Evolutionary conservation across 2,329 filamentous ascomycete genomes (phyloP).

Genomic region (Hirsutella rhossiliensis): DNA sequence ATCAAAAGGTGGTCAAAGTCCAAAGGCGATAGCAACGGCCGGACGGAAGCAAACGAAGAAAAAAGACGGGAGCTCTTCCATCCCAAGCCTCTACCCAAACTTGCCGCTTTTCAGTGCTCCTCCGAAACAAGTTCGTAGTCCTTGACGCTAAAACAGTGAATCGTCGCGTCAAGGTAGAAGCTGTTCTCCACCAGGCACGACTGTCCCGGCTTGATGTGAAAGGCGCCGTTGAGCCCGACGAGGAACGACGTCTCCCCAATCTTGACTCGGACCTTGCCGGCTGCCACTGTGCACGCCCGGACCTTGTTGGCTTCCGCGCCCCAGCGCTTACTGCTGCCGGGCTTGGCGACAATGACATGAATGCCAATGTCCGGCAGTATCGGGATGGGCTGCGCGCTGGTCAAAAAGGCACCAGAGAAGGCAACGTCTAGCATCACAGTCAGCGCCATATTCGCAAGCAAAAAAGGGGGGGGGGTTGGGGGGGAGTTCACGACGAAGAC

Average conservation of each 20-base stretch:
- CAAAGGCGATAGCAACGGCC: no score
- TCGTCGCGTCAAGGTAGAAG: constrained; percentile 29
- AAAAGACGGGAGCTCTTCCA: no score
- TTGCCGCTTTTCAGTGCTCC: no score
- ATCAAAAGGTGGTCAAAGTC: no score
- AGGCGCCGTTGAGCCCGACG: constrained; percentile 31
- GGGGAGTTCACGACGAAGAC: constrained; percentile 6
- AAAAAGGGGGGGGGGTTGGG: no score
- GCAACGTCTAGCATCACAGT: constrained; percentile 22
- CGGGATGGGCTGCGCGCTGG: constrained; percentile 20
- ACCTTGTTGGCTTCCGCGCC: constrained; percentile 14
- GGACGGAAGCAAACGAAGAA: no score
- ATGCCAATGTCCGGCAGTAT: constrained; percentile 26
- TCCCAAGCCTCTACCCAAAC: no score
- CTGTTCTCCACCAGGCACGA: constrained; percentile 28
- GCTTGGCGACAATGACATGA: constrained; percentile 27
- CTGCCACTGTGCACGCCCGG: constrained; percentile 26
- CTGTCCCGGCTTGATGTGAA: constrained; percentile 26
- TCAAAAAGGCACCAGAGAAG: constrained; percentile 30
- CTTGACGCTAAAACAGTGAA: constrained; percentile 27
- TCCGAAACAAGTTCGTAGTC: constrained; percentile 7
- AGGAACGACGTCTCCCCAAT: constrained; percentile 23
- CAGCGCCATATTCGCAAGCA: not conserved
- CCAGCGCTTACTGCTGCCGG: constrained; percentile 22
- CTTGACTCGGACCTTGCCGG: constrained; percentile 28